Evolutionary conservation across 176 grass and related monocot genomes (phyloP), one percentile per base, ranked within the genome.

Genomic region (Urochloa ruziziensis): DNA sequence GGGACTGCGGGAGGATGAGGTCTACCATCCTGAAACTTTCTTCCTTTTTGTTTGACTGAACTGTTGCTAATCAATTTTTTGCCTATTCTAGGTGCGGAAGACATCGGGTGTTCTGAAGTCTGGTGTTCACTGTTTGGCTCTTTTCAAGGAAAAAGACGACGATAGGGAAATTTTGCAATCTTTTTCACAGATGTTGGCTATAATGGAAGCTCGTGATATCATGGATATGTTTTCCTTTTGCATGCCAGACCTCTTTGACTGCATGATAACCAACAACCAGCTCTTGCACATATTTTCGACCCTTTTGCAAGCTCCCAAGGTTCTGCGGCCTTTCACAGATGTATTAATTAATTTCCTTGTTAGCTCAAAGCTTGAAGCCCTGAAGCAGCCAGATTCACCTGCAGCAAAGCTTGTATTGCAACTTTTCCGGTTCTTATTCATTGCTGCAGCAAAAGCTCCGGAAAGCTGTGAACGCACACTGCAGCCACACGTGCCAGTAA

Each of bases 161-260:
- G 96, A 99, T 67, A 90, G 96, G 69, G 96, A 99, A 75, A 96
- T 99, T 75, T 76, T 99, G 62, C 93, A 99, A 77, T 87, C 87
- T 58, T 99, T 99, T 59, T 96, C 96, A 23, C 96, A 94, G 78
- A 96, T 96, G 86, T 46, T 99, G 68, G 87, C 89, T 86, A 94
- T 99, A 89, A 96, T 96, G 93, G 96, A 99, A 77, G 91, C 93
- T 58, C 93, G 96, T 10, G 96, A 99, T 85, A 89, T 99, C 47
- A 99, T 99, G 96, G 96, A 99, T 46, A 93, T 99, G 85, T 96
- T 99, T 39, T 99, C 96, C n/a, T 91, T 99, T 37, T 99, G 93
- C 77, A 89, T 99, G 89, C 93, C 96, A 4, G 96, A 99, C 62
- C 89, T 99, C 71, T 99, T 99, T 73, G 80, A 96, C 37, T 99